Conservation (phyloP, 768 basidiomycete genomes). For the Suillus occidentalis region DNA sequence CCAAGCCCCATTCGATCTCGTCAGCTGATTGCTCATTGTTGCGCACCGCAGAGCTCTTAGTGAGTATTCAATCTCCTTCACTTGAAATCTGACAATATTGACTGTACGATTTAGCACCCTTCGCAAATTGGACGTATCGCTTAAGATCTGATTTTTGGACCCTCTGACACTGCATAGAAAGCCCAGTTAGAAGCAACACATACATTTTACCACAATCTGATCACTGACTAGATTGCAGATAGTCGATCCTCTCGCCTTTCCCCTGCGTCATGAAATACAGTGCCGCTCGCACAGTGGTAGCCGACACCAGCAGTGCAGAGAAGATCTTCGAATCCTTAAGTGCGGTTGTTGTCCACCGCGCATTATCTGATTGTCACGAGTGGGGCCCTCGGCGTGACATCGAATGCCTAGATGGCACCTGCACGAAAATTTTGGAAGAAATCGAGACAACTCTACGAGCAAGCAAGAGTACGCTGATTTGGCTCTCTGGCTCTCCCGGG, state of each 20-base stretch:
- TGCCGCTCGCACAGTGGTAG: neutral
- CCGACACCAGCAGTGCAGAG: neutral
- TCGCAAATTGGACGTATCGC: too few relatives aligned
- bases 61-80: neutral
- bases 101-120: neutral
- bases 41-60: neutral
- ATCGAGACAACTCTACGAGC: neutral
- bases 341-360: neutral
- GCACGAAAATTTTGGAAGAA: neutral
- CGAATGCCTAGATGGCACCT: neutral
- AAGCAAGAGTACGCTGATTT: neutral
- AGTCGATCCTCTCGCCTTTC: neutral
- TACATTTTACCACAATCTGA: neutral
- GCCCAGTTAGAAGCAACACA: neutral
- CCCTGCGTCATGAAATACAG: neutral
- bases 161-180: neutral
- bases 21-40: neutral
- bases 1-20: neutral
- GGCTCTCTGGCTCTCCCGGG: slow-evolving; percentile 2
- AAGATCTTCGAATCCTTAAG: neutral
- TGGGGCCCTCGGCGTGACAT: neutral
- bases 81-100: neutral
- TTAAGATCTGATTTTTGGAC: too few relatives aligned
- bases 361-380: neutral
- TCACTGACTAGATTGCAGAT: neutral